Base-by-base conservation (phyloP, 2,329 filamentous ascomycete genomes). In the Alternaria alternata region DNA sequence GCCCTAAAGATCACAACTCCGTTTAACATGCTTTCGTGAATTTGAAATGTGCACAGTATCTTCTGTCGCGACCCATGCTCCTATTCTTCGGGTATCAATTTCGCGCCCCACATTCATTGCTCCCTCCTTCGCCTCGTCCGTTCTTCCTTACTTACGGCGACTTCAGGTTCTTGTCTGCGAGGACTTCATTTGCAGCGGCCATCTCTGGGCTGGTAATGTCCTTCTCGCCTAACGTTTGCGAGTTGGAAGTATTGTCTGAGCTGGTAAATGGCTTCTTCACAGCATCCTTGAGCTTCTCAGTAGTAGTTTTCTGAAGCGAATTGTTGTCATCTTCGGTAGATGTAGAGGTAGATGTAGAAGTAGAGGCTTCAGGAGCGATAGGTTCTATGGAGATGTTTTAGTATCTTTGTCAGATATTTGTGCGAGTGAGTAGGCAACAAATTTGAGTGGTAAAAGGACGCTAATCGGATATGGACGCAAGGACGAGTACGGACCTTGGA, bases 241-340 rank as follows among this genome's bases (percentile, higher is more conserved):
- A 44, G 38, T 16, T 7, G 9, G 51, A 51, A n/a, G 11, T 7
- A 3, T 38, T 5, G n/a, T 42, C 24, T 42, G 34, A 16, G 30
- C 14, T 30, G 8, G 49, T 32, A 28, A 63, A 63, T 14, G 60
- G 60, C 28, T 61, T 63, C 48, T 63, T 63, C n/a, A 62, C 22
- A 16, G n/a, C 52, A 7, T 62, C 48, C 16, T 60, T 62, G 24
- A 62, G 32, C n/a, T 62, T 62, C 22, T 60, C 48, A 22, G 48
- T 43, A 3, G 53, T 51, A 1, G 52, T 52, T n/a, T 60, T 60
- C 18, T 54, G 47, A 7, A 36, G 22, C 16, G 22, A 16, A 24
- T 12, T 22, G 12, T 30, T 16, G 16, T 26, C 39, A 18, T 39
- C 22, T 7, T 46, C 18, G 39, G 34, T 22, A 1, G 57, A 60